Base-by-base conservation (phyloP, 2,329 filamentous ascomycete genomes). In the Paraconiothyrium brasiliense region DNA sequence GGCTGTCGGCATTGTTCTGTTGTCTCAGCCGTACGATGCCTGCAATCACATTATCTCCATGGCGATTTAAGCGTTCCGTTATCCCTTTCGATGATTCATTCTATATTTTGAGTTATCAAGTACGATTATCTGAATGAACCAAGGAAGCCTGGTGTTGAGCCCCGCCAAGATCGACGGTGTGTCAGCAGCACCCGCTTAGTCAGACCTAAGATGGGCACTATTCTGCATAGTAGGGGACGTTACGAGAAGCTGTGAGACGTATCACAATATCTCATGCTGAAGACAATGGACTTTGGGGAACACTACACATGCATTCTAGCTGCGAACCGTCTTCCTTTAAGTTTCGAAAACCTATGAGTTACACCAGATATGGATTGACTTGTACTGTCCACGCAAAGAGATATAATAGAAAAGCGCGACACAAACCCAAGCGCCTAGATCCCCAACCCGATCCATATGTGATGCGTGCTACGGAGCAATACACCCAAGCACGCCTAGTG, bases 371-470 rank as follows among this genome's bases (percentile, higher is more conserved):
- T 51, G 51, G 46, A 60, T 52, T 52, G 51, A 62, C 59, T 60
- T 60, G 39, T 54, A 37, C 58, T 34, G 57, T 27, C 24, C 7
- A 61, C 49, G 41, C 57, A 62, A 58, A 35, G 50, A 62, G 39
- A 63, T 55, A 49, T 41, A 20, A 39, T 46, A 58, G 50, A 61
- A 54, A 66, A 59, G 55, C 39, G 58, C 56, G 30, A 61, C 48
- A 50, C 43, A 50, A 58, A 55, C 56, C 35, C 59, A 34, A 48
- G 61, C 64, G 64, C 61, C 64, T 41, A 58, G 47, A 56, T 60
- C 60, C 52, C 57, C 61, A 27, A 46, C 48, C 57, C 54, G 27
- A 50, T 58, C 58, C 51, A 54, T 62, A 48, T 47, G 51, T 43
- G 46, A 51, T 47, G 54, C 57, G 55, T 51, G 54, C 61, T 60